phyloP scores from a whole-genome alignment of 2,329 filamentous ascomycete genomes.

The Chaetothyriales sp. region DNA sequence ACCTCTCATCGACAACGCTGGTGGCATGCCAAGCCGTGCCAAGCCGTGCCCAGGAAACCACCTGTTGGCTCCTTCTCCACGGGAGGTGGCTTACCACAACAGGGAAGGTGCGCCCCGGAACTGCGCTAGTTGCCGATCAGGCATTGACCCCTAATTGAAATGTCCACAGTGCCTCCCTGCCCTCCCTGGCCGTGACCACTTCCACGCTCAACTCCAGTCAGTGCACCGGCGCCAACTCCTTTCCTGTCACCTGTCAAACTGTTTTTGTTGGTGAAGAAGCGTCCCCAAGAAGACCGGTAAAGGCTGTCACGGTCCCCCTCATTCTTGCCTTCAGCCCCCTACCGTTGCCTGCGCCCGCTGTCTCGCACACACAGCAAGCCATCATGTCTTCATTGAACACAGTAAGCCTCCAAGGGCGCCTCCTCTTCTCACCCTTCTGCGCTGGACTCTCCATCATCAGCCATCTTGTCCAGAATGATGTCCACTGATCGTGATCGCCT shows the following conservation, averaged over 20 bases:
- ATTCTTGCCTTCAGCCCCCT: background rate
- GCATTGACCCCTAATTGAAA: background rate
- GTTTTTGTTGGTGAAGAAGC: background rate
- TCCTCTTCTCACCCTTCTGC: background rate
- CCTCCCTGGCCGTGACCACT: constrained; percentile 1
- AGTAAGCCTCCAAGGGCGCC: constrained; percentile 9
- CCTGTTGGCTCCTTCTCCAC: background rate
- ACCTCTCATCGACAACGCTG: too few species aligned
- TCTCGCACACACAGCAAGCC: background rate
- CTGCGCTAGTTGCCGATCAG: background rate
- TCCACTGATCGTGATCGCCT: constrained; percentile 7
- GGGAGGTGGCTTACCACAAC: constrained; percentile 1
- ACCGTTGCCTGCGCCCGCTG: background rate
- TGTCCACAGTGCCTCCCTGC: background rate
- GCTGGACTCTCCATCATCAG: background rate
- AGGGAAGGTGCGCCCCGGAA: constrained; percentile 13
- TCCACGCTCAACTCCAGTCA: background rate
- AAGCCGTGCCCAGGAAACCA: too few species aligned
- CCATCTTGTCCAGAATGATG: constrained; percentile 2
- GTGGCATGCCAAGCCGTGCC: too few species aligned
- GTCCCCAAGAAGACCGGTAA: background rate
- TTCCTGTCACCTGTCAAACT: background rate
- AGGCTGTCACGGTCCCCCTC: background rate
- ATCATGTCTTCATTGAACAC: constrained; percentile 17
- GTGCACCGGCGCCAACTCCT: background rate